Conservation (phyloP, 2,329 filamentous ascomycete genomes). For the Alternaria viburni region DNA sequence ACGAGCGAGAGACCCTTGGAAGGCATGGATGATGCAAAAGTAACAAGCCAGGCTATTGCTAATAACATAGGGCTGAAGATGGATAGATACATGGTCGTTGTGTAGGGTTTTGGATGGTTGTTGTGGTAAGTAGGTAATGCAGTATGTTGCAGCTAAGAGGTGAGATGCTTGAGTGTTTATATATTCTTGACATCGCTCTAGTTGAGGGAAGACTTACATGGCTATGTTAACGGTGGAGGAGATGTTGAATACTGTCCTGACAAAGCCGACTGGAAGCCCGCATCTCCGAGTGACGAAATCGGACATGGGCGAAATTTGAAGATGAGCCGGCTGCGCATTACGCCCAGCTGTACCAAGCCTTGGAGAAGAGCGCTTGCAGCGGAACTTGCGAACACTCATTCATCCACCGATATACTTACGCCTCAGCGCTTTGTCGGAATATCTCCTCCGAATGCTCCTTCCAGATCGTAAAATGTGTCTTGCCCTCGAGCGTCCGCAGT, state of each 20-base stretch:
- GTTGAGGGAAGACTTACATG: not conserved
- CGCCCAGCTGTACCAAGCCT: not conserved
- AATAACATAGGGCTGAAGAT: not conserved
- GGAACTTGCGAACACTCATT: not conserved
- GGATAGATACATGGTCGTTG: not conserved
- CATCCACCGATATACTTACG: not conserved
- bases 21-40: not conserved
- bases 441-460: conserved; percentile 27
- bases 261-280: not conserved
- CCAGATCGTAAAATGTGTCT: conserved; percentile 32
- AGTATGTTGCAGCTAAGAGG: not conserved
- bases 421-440: conserved; percentile 15
- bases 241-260: not conserved
- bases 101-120: not conserved
- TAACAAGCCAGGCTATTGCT: not conserved
- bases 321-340: not conserved
- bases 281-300: not conserved
- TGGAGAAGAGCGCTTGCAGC: not conserved
- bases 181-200: not conserved
- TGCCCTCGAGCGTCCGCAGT: conserved; percentile 23
- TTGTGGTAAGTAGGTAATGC: not conserved
- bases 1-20: not conserved
- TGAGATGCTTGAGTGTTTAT: not conserved
- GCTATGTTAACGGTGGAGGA: not conserved
- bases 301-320: not conserved